phyloP scores from a whole-genome alignment of 169 alveolate genomes.

The Cryptosporidium xiaoi region DNA sequence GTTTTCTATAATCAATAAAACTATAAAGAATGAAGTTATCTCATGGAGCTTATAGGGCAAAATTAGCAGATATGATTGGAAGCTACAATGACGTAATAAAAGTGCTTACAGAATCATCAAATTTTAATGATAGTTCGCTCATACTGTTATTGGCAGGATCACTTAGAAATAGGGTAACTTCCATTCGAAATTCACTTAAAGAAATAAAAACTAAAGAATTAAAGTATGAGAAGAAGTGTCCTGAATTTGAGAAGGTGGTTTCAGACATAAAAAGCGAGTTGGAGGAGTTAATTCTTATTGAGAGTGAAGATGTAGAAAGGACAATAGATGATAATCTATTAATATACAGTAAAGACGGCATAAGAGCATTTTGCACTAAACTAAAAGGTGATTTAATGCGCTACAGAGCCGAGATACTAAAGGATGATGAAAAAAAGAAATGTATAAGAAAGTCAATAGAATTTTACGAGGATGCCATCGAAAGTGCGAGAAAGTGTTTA shows the following conservation, averaged over 20 bases:
- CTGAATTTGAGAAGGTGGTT: constrained; percentile 6
- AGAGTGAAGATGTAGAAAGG: constrained; percentile 65
- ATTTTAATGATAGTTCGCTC: constrained; percentile 52
- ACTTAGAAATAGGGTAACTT: constrained; percentile 59
- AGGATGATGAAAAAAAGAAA: constrained; percentile 14
- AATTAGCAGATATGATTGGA: constrained; percentile 60
- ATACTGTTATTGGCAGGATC: constrained; percentile 61
- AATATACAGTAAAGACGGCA: constrained; percentile 27
- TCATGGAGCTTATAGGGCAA: constrained; percentile 59
- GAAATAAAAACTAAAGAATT: constrained; percentile 22
- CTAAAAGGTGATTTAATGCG: constrained; percentile 71
- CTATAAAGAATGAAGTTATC: constrained; percentile 45
- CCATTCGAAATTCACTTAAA: constrained; percentile 42
- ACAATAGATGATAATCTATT: constrained; percentile 58
- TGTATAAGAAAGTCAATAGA: constrained; percentile 36
- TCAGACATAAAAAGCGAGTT: constrained; percentile 15
- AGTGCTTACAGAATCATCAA: constrained; percentile 61
- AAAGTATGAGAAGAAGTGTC: background rate
- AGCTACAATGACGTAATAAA: constrained; percentile 48
- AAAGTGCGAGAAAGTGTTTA: constrained; percentile 19
- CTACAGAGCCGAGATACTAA: constrained; percentile 52
- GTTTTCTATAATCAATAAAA: background rate
- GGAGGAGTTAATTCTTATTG: constrained; percentile 28
- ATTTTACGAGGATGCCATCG: constrained; percentile 50
- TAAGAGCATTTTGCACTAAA: constrained; percentile 61